Base-by-base conservation (phyloP, 2,329 filamentous ascomycete genomes). In the Colletotrichum sansevieriae region DNA sequence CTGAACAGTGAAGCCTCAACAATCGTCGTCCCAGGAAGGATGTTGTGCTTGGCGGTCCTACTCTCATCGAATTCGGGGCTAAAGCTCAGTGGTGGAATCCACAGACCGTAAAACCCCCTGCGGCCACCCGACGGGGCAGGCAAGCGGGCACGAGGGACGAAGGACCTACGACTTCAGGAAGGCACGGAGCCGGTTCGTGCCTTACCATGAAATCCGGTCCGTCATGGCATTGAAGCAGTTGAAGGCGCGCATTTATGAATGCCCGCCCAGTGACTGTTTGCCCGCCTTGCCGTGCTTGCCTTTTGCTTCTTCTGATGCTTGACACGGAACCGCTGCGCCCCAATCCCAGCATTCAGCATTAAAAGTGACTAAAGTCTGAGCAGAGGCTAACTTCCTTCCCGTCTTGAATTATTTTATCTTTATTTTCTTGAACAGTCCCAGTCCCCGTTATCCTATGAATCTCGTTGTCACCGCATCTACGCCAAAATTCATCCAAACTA, bases 111-210 rank as follows among this genome's bases (percentile, higher is more conserved):
- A 22, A 41, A 54, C 62, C 55, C 60, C 35, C 41, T 39, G 60
- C 65, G 54, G 60, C 52, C 65, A 68, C 43, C 58, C 59, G 51
- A 58, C 52, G 54, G 64, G 65, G 46, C 65, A 62, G 62, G 65
- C 62, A 68, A 60, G 46, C 33, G 65, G 41, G 33, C 62, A 58
- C 61, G 41, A 56, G 61, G 3, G 22, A 22, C 22, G 22, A 22
- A 22, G 35, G 35, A 58, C 54, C 65, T 65, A 62, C 65, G 62
- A n/a, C 55, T 59, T 68, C 41, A 41, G 65, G 62, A 68, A 65
- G 62, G 63, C 63, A 43, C 35, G 51, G 44, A n/a, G 15, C 9
- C 35, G 51, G n/a, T 55, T 55, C n/a, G 22, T 49, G 20, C 25
- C 47, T 33, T 29, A 20, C 37, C 37, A 15, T 39, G 4, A 6